Base-by-base conservation (phyloP, 208 protist genomes). In the Trypanosoma grayi region DNA sequence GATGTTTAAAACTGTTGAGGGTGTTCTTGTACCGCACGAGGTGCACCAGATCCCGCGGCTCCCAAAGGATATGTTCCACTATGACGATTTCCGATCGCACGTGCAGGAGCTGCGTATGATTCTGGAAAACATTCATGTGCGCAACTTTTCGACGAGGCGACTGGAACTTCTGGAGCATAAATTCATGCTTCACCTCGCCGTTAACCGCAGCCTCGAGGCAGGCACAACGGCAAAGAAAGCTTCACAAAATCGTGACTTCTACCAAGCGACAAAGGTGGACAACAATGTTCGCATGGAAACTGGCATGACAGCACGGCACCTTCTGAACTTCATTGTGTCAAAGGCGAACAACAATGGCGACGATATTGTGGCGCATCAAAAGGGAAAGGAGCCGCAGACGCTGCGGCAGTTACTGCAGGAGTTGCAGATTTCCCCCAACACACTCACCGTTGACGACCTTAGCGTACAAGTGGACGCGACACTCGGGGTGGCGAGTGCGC, bases 181-280 rank as follows among this genome's bases (percentile, higher is more conserved):
- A 55, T 98, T 97, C 66, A 79, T 87, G 24, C 77, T 99, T 22
- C 95, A 98, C 60, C 72, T 82, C 6, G 87, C 94, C 0, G 80
- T 98, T 18, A 98, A 98, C 71, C 77, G 90, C 50, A 83, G 77
- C 46, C 63, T 79, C 9, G 86, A 95, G 73, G 85, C 87, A 10
- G 83, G 85, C 37, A 88, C 72, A 33, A 88, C 81, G 2, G 77
- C 87, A 2, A 77, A 73, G 22, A 85, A 85, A 40, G 85, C 90
- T 20, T 92, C 85, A 46, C 79, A 94, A 43, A 91, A 97, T 63
- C 82, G 90, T 47, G 95, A 98, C 67, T 97, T 98, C 55, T 98
- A 98, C 65, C 92, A 98, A 53, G 88, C 96, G 1, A 86, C 83
- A 13, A 98, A 98, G 58, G 95, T 99, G n/a, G 97, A 99, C 75